Evolutionary conservation across 1,139 yeast species (phyloP), one percentile per base, ranked within the genome.

Genomic region (Yamadazyma triangularis): DNA sequence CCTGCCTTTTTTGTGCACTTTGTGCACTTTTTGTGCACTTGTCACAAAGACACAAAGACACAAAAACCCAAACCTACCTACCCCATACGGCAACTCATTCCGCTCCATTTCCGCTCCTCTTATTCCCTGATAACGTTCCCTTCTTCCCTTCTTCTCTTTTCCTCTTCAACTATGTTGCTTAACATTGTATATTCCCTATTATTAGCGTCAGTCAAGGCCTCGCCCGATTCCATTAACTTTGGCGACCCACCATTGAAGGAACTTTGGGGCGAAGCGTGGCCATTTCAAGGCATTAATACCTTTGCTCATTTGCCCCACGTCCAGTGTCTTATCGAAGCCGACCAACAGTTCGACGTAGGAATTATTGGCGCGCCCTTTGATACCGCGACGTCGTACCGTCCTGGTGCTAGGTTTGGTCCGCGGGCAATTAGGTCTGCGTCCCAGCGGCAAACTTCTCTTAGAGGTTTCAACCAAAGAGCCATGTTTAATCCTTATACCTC

Each of bases 351-450:
- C 44, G 93, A 83, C 45, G 68, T 83, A 32, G 93, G 79, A 1
- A 46, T 83, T 14, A 67, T 83, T 38, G 91, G 91, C 8, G 83
- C 79, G 4, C 91, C 91, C 1, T 82, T 82, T 47, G 91, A 82
- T 47, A 81, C 89, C 4, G 88, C 87, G 0, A 77, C 77, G 0
- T 73, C 86, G 2, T 82, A 78, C 50, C 63, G 89, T 37, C 73
- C 86, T 0, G 89, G 91, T 13, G 88, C 93, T 4, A 60, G 93
- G 35, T 83, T 83, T 53, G 93, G 93, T 1, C 93, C 93, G 3
- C 61, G 84, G 30, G 85, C 87, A 3, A 78, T 83, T 30, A 62
- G 93, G 36, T 63, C 72, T 4, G 88, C 87, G 2, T 79, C 88
- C 2, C 86, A 79, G 56, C 68, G 93, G 47, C 91, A 82, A 50